These are phyloP conservation scores for Tylopilus balloui DNA, from an alignment of 768 basidiomycete genomes.

Conservation along the genomic window DNA sequence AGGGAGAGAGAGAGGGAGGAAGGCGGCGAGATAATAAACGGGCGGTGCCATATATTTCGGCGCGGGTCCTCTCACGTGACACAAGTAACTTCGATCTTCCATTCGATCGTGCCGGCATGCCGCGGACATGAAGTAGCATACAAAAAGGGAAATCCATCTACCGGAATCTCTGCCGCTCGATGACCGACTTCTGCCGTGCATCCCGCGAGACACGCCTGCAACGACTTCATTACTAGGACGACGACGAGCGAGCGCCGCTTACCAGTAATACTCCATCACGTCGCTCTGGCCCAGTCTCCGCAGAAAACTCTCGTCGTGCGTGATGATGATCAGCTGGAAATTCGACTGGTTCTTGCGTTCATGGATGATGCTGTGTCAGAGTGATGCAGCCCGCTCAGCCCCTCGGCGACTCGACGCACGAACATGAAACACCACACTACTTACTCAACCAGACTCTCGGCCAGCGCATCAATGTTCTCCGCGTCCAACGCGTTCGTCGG, in stretches of 20 bases:
- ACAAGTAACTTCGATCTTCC: too few relatives aligned
- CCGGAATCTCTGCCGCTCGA: slow-evolving; percentile 59
- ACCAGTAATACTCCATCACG: slow-evolving; percentile 97
- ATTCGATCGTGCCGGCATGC: not conserved
- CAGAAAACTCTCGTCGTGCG: slow-evolving; percentile 95
- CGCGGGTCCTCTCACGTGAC: too few relatives aligned
- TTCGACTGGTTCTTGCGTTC: slow-evolving; percentile 86
- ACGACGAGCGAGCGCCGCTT: not conserved
- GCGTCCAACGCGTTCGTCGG: slow-evolving; percentile 96
- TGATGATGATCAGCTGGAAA: slow-evolving; percentile 96
- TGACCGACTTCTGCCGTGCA: slow-evolving; percentile 70
- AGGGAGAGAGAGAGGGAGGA: not conserved
- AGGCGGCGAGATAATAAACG: not conserved
- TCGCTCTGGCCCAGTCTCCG: slow-evolving; percentile 83
- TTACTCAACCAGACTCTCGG: slow-evolving; percentile 87
- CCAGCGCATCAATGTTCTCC: slow-evolving; percentile 94
- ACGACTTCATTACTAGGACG: not conserved
- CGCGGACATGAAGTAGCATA: not conserved
- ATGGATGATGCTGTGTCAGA: slow-evolving; percentile 83
- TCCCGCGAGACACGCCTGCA: slow-evolving; percentile 77
- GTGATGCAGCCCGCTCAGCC: not conserved
- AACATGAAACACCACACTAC: slow-evolving; percentile 41
- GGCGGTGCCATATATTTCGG: too few relatives aligned
- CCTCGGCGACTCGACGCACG: not conserved
- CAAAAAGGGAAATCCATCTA: not conserved